Evolutionary conservation across 2,329 filamentous ascomycete genomes (phyloP), one percentile per base, ranked within the genome.

Genomic region (Botrytis porri): DNA sequence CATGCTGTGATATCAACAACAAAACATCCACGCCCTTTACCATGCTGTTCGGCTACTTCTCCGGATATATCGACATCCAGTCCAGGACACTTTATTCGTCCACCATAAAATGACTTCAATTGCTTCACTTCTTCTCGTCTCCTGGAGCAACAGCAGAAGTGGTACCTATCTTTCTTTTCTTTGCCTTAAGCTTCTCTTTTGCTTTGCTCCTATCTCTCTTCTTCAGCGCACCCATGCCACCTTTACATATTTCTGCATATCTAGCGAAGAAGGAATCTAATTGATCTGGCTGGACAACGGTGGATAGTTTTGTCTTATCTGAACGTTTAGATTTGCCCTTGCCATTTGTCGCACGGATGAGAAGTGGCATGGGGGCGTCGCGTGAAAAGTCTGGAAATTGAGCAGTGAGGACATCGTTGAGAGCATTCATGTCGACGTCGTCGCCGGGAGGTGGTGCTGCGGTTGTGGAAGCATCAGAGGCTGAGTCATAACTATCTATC

Each of bases 211-310:
- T 88, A 83, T 98, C 95, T 77, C 96, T 88, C 81, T 97, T 97
- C 88, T 97, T 98, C 83, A 99, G 81, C 12, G 91, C 90, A 66
- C 88, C 87, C 94, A 98, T 98, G 9, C 94, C 94, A 0, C 87
- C 85, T 85, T 97, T 98, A 84, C 95, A 98, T 4, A 94, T 87
- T 77, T 98, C 96, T 35, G 94, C 95, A 84, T 98, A 99, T 69
- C 89, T 87, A 43, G 85, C 84, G 82, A 94, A 99, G 80, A 99
- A 99, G 0, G 82, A 84, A 71, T 97, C 94, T 18, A 98, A 82
- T 8, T 92, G 89, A 73, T 91, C 88, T 0, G 92, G 89, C 72
- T 92, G 87, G 0, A 98, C 94, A 0, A 97, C 83, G 0, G 96
- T 98, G 3, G 93, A 93, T 39, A 98, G 81, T 82, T 95, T 97